These are phyloP conservation scores for Funneliformis mosseae DNA, from an alignment of 192 early-diverging fungal genomes.

Conservation along the genomic window DNA sequence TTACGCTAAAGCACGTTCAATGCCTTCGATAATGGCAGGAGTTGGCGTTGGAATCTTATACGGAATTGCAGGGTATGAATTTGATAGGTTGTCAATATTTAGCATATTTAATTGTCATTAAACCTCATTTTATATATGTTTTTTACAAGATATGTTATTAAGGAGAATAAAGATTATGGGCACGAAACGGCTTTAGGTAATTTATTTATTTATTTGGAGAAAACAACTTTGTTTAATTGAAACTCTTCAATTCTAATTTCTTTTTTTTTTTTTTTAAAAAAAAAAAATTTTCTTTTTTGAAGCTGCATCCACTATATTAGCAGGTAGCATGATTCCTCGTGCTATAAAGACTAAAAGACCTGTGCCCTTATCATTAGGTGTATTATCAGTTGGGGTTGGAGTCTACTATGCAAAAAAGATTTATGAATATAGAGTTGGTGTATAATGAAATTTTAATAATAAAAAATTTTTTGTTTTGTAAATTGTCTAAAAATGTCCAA, in stretches of 20 bases:
- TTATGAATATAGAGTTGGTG: constrained; percentile 40
- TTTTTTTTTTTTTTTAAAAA: neutral
- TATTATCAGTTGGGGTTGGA: constrained; percentile 44
- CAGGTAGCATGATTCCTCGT: constrained; percentile 43
- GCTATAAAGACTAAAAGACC: constrained; percentile 43
- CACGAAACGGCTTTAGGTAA: constrained; percentile 46
- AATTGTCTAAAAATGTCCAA: neutral
- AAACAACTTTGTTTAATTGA: neutral
- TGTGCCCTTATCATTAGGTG: constrained; percentile 40
- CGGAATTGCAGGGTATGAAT: constrained; percentile 41
- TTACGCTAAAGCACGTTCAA: constrained; percentile 41
- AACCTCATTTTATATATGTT: neutral
- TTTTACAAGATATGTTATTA: constrained; percentile 36
- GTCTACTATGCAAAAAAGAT: constrained; percentile 51
- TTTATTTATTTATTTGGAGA: neutral
- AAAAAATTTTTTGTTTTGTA: neutral
- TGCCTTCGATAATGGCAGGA: constrained; percentile 45
- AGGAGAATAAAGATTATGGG: constrained; percentile 47
- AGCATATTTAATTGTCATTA: neutral
- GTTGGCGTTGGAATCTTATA: constrained; percentile 43
- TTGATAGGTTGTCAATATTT: no score
- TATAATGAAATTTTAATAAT: neutral
- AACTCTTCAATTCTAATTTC: neutral
- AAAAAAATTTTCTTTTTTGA: neutral
- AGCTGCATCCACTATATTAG: constrained; percentile 44